A percentile compares a stretch with the other conserved stretches of the same genome.
These are phyloP conservation scores for Oenanthe sinensis DNA, from an alignment of 129 eudicot genomes.

Conservation along the genomic window DNA sequence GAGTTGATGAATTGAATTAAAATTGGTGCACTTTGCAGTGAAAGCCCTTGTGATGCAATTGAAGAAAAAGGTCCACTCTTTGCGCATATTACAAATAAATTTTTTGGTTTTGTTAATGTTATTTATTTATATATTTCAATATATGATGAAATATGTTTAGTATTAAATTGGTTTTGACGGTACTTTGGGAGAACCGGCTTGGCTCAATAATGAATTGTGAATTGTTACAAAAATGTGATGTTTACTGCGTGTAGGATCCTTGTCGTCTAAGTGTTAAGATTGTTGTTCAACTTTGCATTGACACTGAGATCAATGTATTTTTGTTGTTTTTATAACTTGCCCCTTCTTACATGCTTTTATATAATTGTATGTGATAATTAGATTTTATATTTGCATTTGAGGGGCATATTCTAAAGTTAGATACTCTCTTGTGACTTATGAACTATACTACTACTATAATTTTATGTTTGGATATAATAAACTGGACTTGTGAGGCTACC, in stretches of 20 bases:
- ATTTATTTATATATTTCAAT: background rate
- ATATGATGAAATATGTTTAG: background rate
- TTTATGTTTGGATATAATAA: no score
- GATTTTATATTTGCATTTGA: background rate
- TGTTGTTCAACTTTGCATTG: slow-evolving; percentile 62
- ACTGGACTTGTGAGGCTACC: background rate
- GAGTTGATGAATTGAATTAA: no score
- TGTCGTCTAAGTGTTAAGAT: slow-evolving; percentile 79
- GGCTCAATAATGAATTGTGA: background rate
- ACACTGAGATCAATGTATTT: slow-evolving; percentile 84
- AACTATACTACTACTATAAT: background rate
- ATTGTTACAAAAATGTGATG: background rate
- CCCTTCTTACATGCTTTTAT: background rate
- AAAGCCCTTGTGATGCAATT: no score
- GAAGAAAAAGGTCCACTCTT: no score
- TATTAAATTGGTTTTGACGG: background rate
- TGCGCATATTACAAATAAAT: background rate
- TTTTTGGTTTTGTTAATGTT: background rate
- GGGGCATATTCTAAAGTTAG: background rate
- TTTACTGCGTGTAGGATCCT: slow-evolving; percentile 60
- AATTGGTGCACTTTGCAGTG: no score
- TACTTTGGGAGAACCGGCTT: background rate
- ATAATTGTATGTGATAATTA: background rate
- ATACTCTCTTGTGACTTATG: background rate
- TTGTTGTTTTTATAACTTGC: background rate